These are phyloP conservation scores for Phytophthora hybrid DNA, from an alignment of 352 stramenopile genomes.

Conservation along the genomic window DNA sequence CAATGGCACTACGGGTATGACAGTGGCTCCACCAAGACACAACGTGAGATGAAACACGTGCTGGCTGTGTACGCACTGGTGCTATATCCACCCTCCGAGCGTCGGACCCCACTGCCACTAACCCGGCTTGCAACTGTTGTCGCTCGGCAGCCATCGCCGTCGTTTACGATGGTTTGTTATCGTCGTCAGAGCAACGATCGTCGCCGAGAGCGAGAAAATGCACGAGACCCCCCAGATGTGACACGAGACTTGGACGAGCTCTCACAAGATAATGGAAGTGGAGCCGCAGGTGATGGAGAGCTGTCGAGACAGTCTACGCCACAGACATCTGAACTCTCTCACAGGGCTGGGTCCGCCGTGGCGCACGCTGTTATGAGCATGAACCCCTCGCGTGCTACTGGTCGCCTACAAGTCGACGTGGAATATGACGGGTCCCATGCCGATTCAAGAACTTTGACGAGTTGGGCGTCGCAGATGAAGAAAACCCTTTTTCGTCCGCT, in stretches of 20 bases:
- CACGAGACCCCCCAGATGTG: neutral
- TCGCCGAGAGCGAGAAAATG: neutral
- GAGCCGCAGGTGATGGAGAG: neutral
- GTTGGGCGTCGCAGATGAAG: neutral
- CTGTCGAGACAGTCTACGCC: neutral
- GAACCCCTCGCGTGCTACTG: neutral
- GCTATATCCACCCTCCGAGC: constrained; percentile 1
- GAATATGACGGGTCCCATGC: neutral
- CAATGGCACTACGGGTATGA: constrained; percentile 53
- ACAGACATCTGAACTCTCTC: neutral
- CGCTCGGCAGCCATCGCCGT: constrained; percentile 31
- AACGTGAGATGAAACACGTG: constrained; percentile 48
- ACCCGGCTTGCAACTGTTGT: constrained; percentile 27
- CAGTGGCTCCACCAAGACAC: constrained; percentile 48
- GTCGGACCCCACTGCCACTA: neutral
- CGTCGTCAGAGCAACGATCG: constrained; percentile 20
- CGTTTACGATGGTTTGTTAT: constrained; percentile 46
- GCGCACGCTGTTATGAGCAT: neutral
- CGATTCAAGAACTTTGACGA: neutral
- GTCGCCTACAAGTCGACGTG: neutral
- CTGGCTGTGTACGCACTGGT: constrained; percentile 42
- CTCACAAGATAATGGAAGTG: neutral
- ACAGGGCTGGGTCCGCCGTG: neutral
- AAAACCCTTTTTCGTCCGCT: neutral
- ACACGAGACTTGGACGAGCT: neutral